Evolutionary conservation across 2,329 filamentous ascomycete species (phyloP), one percentile per base, ranked within the genome.

Genomic region (Talaromyces sp.): DNA sequence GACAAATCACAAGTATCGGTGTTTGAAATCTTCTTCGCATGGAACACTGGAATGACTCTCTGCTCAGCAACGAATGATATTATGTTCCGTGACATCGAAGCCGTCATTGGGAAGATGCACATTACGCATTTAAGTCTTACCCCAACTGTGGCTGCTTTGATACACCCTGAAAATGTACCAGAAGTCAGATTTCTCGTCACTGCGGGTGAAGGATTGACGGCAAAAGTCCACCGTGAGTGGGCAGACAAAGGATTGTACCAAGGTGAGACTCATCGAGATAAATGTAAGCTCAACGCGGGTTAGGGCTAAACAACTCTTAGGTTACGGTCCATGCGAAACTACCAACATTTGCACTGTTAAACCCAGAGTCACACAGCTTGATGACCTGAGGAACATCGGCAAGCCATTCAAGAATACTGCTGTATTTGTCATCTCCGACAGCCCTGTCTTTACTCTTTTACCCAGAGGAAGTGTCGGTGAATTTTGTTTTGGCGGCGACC

Each of bases 11-110:
- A 58, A 77, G 87, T 96, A 1, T 96, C 91, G 0, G 89, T 96
- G 0, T 96, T 96, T 71, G 92, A 96, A 70, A 93, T 96, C 14
- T 93, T 96, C 72, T 96, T 91, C 69, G 81, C 91, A 0, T 96
- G 92, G 89, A 84, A 84, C 54, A 82, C 83, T 37, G 91, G 91
- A 3, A 91, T 93, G 80, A 89, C 88, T 64, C 80, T 96, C 12
- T 96, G 90, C 70, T 85, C 89, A 1, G 88, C 87, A 0, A 84
- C 81, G 0, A 92, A 93, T 67, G 89, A 95, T 68, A 83, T 85
- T 1, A 76, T 96, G 0, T 91, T 93, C 69, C 81, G 81, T 42
- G 87, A 96, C 68, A 78, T 96, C 8, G 90, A 92, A 72, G 73
- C 77, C 21, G 81, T 86, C 0, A 90, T 96, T 61, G 81, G 86